A percentile compares a stretch with the other conserved stretches of the same genome.
These are phyloP conservation scores for Aspergillus flavus DNA, from an alignment of 2,329 filamentous ascomycete species.

Conservation along the genomic window DNA sequence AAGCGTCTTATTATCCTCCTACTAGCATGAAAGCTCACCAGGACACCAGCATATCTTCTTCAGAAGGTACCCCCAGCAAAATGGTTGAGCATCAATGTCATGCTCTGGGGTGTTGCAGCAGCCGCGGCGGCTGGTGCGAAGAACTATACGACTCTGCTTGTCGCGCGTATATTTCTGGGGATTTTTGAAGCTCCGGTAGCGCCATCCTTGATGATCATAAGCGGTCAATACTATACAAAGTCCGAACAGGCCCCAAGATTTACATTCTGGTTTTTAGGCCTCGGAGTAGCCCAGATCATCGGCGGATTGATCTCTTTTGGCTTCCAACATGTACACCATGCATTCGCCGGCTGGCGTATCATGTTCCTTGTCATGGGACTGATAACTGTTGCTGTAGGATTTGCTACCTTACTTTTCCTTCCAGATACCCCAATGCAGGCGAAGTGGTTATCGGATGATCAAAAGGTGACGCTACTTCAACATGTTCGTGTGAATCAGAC, in stretches of 20 bases:
- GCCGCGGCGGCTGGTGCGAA: slow-evolving; percentile 54
- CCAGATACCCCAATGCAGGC: slow-evolving; percentile 22
- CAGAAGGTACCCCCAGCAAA: slow-evolving; percentile 28
- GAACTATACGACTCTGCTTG: slow-evolving; percentile 57
- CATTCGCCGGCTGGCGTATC: slow-evolving; percentile 45
- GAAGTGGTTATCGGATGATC: slow-evolving; percentile 31
- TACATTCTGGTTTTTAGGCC: slow-evolving; percentile 63
- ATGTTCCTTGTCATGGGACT: slow-evolving; percentile 52
- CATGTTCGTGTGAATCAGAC: slow-evolving; percentile 53
- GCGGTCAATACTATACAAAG: slow-evolving; percentile 61
- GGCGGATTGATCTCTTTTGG: slow-evolving; percentile 46
- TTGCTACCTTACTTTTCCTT: slow-evolving; percentile 43
- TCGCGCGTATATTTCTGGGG: slow-evolving; percentile 60
- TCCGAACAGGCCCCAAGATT: slow-evolving; percentile 62
- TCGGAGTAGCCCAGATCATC: slow-evolving; percentile 58
- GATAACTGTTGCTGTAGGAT: slow-evolving; percentile 45
- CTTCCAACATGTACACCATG: slow-evolving; percentile 51
- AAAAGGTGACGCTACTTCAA: slow-evolving; percentile 44
- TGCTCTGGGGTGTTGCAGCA: slow-evolving; percentile 51
- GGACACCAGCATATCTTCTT: slow-evolving; percentile 20
- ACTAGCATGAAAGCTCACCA: slow-evolving; percentile 24
- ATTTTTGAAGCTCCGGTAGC: slow-evolving; percentile 63
- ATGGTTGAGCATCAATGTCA: slow-evolving; percentile 62
- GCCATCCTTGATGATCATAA: slow-evolving; percentile 63
- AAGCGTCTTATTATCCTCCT: neutral